Conservation (phyloP, 1,139 yeast species). For the Geotrichum australiense region DNA sequence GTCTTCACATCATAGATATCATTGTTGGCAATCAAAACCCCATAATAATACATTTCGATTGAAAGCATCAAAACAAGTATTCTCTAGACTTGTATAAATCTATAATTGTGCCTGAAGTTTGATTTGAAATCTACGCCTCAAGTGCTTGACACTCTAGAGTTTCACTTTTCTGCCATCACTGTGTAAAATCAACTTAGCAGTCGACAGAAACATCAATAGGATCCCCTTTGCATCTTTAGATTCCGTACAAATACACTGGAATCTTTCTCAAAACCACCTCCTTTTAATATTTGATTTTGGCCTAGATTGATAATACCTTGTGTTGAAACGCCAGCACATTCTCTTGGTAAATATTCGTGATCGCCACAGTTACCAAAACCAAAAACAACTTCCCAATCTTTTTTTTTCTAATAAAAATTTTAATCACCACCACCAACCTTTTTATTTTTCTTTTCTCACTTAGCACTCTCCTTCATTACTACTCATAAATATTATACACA, state of each 20-base stretch:
- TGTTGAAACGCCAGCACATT: conserved; percentile 15
- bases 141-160: too few relatives aligned
- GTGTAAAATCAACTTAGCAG: too few relatives aligned
- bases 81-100: too few relatives aligned
- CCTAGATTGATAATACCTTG: neutral
- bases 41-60: too few relatives aligned
- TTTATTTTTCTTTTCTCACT: conserved; percentile 1
- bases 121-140: too few relatives aligned
- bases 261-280: too few relatives aligned
- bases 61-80: too few relatives aligned
- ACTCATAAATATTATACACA: neutral
- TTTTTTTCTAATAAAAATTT: neutral
- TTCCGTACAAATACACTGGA: too few relatives aligned
- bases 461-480: conserved; percentile 10
- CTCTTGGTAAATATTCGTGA: conserved; percentile 3
- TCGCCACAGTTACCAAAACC: conserved; percentile 10
- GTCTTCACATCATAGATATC: neutral
- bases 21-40: neutral
- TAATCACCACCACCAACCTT: conserved; percentile 6
- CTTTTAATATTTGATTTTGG: neutral
- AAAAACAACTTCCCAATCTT: conserved; percentile 2
- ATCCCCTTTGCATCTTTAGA: too few relatives aligned
- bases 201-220: too few relatives aligned
- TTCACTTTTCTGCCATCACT: too few relatives aligned
- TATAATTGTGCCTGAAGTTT: too few relatives aligned